Conservation (phyloP, 2,329 filamentous ascomycete genomes). For the Aspergillus versicolor region DNA sequence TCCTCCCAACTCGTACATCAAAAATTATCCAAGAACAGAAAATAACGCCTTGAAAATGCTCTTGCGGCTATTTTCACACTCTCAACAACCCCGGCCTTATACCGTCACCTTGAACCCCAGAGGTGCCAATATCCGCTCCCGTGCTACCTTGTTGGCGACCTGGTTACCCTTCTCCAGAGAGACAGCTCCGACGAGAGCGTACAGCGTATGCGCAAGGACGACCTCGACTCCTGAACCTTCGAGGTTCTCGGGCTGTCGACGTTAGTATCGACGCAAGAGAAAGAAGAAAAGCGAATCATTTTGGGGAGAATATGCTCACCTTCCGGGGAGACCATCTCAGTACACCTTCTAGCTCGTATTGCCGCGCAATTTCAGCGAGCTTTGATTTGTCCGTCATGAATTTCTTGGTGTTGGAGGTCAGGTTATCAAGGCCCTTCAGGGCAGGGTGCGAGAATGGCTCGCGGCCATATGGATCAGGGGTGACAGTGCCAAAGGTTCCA, state of each 20-base stretch:
- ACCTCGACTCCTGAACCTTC: constrained; percentile 69
- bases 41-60: constrained; percentile 40
- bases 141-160: constrained; percentile 70
- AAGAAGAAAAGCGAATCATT: constrained; percentile 10
- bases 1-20: constrained; percentile 21
- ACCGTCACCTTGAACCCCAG: constrained; percentile 39
- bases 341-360: constrained; percentile 71
- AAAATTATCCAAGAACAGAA: constrained; percentile 23
- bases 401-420: constrained; percentile 61
- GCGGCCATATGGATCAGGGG: constrained; percentile 56
- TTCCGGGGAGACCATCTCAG: constrained; percentile 85
- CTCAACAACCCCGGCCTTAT: constrained; percentile 18
- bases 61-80: constrained; percentile 25
- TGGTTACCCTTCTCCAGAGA: constrained; percentile 83
- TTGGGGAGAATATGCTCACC: constrained; percentile 52
- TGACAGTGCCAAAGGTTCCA: constrained; percentile 24
- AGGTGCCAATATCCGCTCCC: constrained; percentile 69
- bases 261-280: not conserved
- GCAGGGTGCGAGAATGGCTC: constrained; percentile 68
- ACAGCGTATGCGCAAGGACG: constrained; percentile 74
- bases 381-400: constrained; percentile 64
- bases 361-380: constrained; percentile 65
- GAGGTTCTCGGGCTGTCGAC: constrained; percentile 62
- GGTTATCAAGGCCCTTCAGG: constrained; percentile 70
- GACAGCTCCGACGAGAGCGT: constrained; percentile 84